Base-by-base conservation (phyloP, 2,329 filamentous ascomycete genomes). In the Fusarium humuli region DNA sequence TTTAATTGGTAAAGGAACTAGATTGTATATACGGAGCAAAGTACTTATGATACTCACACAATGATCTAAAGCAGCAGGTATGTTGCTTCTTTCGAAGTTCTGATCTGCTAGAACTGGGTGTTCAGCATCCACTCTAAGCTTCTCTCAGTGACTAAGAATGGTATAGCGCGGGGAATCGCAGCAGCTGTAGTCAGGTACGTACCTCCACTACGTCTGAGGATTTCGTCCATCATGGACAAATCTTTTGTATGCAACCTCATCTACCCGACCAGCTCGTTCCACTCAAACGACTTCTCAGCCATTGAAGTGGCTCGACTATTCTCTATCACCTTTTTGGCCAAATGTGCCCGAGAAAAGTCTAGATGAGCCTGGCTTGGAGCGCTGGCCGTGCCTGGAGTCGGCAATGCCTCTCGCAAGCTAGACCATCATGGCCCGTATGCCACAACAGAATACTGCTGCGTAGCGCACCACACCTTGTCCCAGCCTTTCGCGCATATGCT, bases 301-400 rank as follows among this genome's bases (percentile, higher is more conserved):
- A 53, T 55, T 67, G 40, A 52, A 57, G 41, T 42, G 61, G 47
- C 53, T 54, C 20, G 30, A 52, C 23, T 22, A 56, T 16, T 18
- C n/a, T 9, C 18, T 63, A 54, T 25, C 18, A 23, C 48, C n/a
- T 0, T 30, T 16, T 42, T 54, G 53, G 59, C 71, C 73, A 73
- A 65, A 75, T 75, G 73, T 63, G 57, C 73, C 48, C 58, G 42
- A 59, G 42, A 50, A 68, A 61, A 67, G 47, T 66, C 62, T 75
- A 74, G 67, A 81, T 81, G 80, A 81, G 72, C 74, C 75, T 76
- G 78, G 80, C 77, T 64, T 79, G 76, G 71, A 79, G 70, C 73
- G 75, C 73, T 71, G 76, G 78, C 71, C 76, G 79, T 76, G 79
- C 75, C 70, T 81, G 79, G 78, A 76, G 76, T 76, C 78, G 77